These are phyloP conservation scores for Cercophora newfieldiana DNA, from an alignment of 495 filamentous ascomycete genomes.

Conservation along the genomic window DNA sequence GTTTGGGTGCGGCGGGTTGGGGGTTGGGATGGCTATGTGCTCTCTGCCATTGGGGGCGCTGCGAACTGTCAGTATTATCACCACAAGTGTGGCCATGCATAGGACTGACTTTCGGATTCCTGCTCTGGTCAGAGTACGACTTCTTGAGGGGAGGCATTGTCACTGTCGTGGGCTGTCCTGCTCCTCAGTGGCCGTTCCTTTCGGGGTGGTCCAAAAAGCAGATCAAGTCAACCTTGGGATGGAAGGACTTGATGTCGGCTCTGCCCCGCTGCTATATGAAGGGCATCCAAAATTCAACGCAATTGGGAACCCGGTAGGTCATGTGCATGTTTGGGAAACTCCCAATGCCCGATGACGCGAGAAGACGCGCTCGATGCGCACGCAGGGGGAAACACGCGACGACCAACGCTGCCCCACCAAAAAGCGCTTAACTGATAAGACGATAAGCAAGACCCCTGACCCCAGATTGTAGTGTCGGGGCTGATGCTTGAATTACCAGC, in stretches of 20 bases:
- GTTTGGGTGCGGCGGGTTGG: slow-evolving; percentile 25
- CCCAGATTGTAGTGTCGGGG: neutral
- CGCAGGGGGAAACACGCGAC: neutral
- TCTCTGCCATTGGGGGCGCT: slow-evolving; percentile 51
- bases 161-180: neutral
- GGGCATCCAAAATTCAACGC: neutral
- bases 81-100: neutral
- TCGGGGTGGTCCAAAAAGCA: neutral
- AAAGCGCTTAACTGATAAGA: neutral
- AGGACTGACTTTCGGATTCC: slow-evolving; percentile 25
- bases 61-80: slow-evolving; percentile 23
- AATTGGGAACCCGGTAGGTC: neutral
- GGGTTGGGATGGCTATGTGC: slow-evolving; percentile 48
- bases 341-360: neutral
- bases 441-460: neutral
- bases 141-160: slow-evolving; percentile 46
- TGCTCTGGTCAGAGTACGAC: slow-evolving; percentile 51
- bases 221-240: no score
- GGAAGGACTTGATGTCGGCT: neutral
- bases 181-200: neutral
- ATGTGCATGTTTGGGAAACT: neutral
- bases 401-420: neutral
- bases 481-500: neutral
- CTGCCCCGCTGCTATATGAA: no score
- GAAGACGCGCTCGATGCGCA: neutral